These are phyloP conservation scores for Chlamydomonas incerta DNA, from an alignment of 139 green algal species.

Conservation along the genomic window DNA sequence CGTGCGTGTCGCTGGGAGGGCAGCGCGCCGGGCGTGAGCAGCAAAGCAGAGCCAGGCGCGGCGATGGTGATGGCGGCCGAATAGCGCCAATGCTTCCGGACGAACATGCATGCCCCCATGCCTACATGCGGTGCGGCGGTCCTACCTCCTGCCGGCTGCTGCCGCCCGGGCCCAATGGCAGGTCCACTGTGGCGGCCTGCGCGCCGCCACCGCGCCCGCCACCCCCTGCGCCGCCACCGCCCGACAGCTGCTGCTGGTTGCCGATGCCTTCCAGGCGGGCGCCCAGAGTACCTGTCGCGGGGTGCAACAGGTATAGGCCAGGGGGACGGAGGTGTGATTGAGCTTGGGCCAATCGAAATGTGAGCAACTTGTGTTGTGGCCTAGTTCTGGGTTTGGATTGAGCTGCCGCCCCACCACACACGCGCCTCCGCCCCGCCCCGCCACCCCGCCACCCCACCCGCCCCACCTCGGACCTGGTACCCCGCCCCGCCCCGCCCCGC, in stretches of 20 bases:
- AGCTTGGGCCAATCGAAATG: too few species aligned
- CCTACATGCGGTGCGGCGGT: too few species aligned
- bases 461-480: conserved; percentile 54
- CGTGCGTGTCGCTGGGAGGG: conserved; percentile 20
- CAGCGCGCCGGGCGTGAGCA: too few species aligned
- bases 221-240: not conserved
- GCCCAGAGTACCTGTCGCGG: conserved; percentile 16
- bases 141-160: too few species aligned
- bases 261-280: not conserved
- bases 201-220: not conserved
- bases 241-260: conserved; percentile 11
- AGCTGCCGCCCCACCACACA: too few species aligned
- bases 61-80: too few species aligned
- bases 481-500: conserved; percentile 42
- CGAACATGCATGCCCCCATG: too few species aligned
- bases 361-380: too few species aligned
- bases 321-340: not conserved
- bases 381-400: too few species aligned
- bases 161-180: not conserved
- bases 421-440: too few species aligned
- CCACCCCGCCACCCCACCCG: not conserved
- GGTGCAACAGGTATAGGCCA: not conserved
- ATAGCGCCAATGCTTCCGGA: too few species aligned
- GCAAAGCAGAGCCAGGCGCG: too few species aligned
- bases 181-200: not conserved